Base-by-base conservation (phyloP, 2,329 filamentous ascomycete species). In the Chrysosporium queenslandicum region DNA sequence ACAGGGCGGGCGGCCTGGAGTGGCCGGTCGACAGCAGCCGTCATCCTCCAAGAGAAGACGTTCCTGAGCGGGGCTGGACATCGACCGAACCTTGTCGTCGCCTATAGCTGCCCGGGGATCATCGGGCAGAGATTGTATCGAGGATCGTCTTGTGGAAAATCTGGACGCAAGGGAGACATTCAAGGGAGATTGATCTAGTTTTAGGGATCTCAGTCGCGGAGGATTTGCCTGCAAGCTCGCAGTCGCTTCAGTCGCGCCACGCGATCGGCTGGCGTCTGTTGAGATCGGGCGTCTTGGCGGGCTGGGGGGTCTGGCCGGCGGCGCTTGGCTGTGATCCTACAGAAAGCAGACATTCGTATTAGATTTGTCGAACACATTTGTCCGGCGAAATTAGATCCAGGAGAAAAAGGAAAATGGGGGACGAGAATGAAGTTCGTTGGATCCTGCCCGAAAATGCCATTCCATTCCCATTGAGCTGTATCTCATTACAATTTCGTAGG, bases 401-500 rank as follows among this genome's bases (percentile, higher is more conserved):
- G n/a, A n/a, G n/a, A n/a, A n/a, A n/a, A 20, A 39, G 12, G 18
- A 34, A 23, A 43, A 30, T 16, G 30, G 20, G 30, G 23, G 39
- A 25, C 16, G 11, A 34, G 14, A n/a, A 21, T 34, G 21, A 4
- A 37, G 18, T 43, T 12, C 16, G 27, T 50, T 39, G 12, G 16
- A 43, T 43, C 48, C 27, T 23, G 48, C 29, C 27, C 37, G 21
- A 41, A n/a, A 42, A 45, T 42, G 25, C 20, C 48, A 42, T 49
- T 48, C 46, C 32, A 48, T 48, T 49, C 46, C 32, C 32, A 40
- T 49, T 49, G 46, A 11, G 27, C 14, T 49, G 46, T 27, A 49
- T 49, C 23, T 49, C 46, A 49, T 29, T 49, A 49, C 46, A 49
- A 40, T 20, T 49, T 49, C 46, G n/a, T 29, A 40, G 36, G 46